Evolutionary conservation across 768 basidiomycete species (phyloP).

Genomic region (Tylopilus plumbeoviolaceoides): DNA sequence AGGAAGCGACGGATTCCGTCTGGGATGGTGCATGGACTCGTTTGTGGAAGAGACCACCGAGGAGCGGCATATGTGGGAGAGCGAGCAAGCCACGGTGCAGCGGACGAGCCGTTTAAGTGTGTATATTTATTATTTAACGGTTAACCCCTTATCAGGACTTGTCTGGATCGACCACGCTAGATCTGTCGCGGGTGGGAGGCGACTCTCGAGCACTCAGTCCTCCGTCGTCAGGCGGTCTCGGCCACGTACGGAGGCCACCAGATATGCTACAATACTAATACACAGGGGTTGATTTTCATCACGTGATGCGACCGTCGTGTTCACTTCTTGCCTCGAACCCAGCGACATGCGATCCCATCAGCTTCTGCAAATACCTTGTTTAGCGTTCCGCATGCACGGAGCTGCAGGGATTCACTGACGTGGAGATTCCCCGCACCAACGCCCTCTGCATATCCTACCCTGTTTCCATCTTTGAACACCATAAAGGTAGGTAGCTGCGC

Average conservation of each 20-base stretch:
- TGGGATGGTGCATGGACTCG: slow-evolving; percentile 9
- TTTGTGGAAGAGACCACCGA: slow-evolving; percentile 27
- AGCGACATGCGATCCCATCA: slow-evolving; percentile 18
- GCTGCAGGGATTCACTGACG: slow-evolving; percentile 18
- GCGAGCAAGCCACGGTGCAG: not conserved
- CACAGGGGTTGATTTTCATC: slow-evolving; percentile 17
- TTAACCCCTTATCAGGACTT: slow-evolving; percentile 8
- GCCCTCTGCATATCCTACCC: slow-evolving; percentile 22
- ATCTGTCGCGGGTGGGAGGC: not conserved
- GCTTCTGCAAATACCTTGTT: slow-evolving; percentile 13
- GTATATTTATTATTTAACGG: slow-evolving; percentile 1
- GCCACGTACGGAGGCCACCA: too few species aligned
- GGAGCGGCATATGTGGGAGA: slow-evolving; percentile 27
- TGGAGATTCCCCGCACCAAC: slow-evolving; percentile 25
- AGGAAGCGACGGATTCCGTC: slow-evolving; percentile 15
- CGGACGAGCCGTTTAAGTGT: not conserved
- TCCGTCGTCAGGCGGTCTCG: not conserved
- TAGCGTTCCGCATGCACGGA: not conserved
- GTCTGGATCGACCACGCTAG: too few species aligned
- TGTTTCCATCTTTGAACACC: slow-evolving; percentile 30
- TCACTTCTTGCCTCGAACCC: not conserved
- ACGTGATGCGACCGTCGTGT: not conserved
- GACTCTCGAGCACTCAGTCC: not conserved
- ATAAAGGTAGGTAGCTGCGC: slow-evolving; percentile 25
- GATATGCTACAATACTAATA: too few species aligned